phyloP scores from a whole-genome alignment of 2,329 filamentous ascomycete species.

The Penicillium janthinellum region DNA sequence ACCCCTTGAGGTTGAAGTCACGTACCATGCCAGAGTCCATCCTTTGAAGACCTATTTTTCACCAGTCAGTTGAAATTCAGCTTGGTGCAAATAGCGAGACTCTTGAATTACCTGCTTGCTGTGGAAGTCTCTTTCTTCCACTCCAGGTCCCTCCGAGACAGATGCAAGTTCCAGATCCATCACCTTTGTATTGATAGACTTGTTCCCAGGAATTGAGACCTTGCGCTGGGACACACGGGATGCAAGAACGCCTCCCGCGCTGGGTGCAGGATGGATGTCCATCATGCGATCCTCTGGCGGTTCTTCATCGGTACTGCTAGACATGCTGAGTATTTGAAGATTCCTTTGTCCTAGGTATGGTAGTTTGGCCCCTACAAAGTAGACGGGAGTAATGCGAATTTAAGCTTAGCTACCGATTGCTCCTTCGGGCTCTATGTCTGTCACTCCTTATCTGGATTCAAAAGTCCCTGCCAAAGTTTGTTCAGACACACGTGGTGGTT shows the following conservation, averaged over 20 bases:
- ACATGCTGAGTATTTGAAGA: background rate
- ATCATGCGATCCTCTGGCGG: conserved; percentile 1
- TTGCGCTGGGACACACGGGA: background rate
- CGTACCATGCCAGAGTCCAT: conserved; percentile 2
- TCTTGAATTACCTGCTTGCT: background rate
- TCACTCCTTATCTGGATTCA: background rate
- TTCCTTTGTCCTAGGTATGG: background rate
- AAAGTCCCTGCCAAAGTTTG: background rate
- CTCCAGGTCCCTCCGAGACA: background rate
- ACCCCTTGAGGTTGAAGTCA: background rate
- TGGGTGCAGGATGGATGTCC: background rate
- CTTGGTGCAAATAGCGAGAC: background rate
- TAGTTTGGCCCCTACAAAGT: background rate
- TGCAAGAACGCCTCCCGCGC: background rate
- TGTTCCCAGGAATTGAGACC: background rate
- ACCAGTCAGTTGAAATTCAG: background rate
- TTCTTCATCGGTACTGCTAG: background rate
- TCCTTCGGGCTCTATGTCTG: background rate
- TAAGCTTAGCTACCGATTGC: background rate
- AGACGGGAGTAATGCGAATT: background rate
- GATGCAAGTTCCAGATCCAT: conserved; percentile 1
- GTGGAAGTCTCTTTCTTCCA: conserved; percentile 4
- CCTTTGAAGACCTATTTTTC: background rate
- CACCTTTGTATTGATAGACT: background rate
- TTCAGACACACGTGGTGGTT: background rate